A percentile compares a stretch with the other conserved stretches of the same genome.
phyloP scores from a whole-genome alignment of 768 basidiomycete species.

The Suillus hirtellus region DNA sequence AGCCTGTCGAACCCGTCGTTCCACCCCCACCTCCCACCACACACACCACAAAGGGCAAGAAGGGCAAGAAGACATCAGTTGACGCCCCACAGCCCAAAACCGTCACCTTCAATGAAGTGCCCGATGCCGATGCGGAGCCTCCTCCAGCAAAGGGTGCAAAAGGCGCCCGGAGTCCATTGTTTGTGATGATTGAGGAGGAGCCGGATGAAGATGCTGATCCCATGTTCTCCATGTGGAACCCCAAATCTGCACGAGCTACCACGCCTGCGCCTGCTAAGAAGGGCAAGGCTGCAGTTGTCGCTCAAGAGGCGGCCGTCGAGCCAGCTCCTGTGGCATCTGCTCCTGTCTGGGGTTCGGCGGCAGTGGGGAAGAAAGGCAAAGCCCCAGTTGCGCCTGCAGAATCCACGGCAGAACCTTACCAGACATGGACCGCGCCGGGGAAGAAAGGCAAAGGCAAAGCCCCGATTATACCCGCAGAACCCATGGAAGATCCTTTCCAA shows the following conservation, averaged over 20 bases:
- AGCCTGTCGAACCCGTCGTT: not conserved
- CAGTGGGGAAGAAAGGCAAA: slow-evolving; percentile 23
- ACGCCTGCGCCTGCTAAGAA: slow-evolving; percentile 17
- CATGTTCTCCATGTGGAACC: slow-evolving; percentile 3
- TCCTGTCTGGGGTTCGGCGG: slow-evolving; percentile 12
- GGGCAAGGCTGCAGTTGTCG: slow-evolving; percentile 4
- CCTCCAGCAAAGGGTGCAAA: slow-evolving; percentile 25
- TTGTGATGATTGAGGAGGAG: slow-evolving; percentile 29
- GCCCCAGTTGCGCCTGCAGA: not conserved
- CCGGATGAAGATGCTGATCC: slow-evolving; percentile 28
- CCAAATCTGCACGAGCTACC: not conserved
- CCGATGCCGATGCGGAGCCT: slow-evolving; percentile 24
- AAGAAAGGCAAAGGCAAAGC: slow-evolving; percentile 24
- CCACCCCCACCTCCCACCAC: not conserved
- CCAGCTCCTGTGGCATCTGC: slow-evolving; percentile 8
- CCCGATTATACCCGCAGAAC: not conserved
- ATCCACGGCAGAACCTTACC: not conserved
- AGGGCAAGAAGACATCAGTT: slow-evolving; percentile 26
- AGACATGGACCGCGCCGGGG: slow-evolving; percentile 5
- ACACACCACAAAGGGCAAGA: slow-evolving; percentile 22
- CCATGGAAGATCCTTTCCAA: not conserved
- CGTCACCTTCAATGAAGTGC: slow-evolving; percentile 20
- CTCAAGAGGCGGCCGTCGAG: slow-evolving; percentile 19
- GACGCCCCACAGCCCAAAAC: slow-evolving; percentile 16
- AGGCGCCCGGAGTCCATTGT: slow-evolving; percentile 13